Evolutionary conservation across 768 basidiomycete genomes (phyloP), one percentile per base, ranked within the genome.

Genomic region (Cytidiella melzeri): DNA sequence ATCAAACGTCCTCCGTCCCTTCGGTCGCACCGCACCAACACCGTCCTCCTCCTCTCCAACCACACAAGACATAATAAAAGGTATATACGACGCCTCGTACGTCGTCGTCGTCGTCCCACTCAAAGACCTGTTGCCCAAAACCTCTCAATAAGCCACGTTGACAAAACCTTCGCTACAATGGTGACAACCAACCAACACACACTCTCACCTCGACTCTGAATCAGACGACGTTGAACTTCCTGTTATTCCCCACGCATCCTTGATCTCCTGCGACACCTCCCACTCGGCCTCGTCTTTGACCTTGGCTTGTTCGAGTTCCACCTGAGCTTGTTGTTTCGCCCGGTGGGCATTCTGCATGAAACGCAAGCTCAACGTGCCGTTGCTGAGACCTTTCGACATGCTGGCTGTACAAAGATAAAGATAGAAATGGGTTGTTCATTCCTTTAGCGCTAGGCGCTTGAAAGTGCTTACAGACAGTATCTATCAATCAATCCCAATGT

Each of bases 321-420:
- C 73, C 49, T 71, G 70, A 21, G 75, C 69, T 13, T 75, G 59
- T 12, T 76, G 70, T 52, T 81, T 79, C 19, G 75, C 69, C 1
- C 77, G 73, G 2, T 78, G 75, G 0, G 83, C 79, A 65, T 83
- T 83, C 62, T 83, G 84, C 84, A 86, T 86, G 61, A 86, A 86
- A 2, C 77, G 76, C 39, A 87, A 71, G 56, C 78, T 76, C 7
- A 85, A 69, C 0, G 83, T 84, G 24, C 81, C 74, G 23, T 72
- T 75, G 63, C 84, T 86, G 30, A 86, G 70, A 2, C 73, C 70
- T 63, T 80, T 83, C 4, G 53, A 54, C 53, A 54, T 54, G 19
- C 23, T 54, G 41, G 13, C 9, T 50, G 19, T 15, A 41, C 43
- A 7, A 9, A 15, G 9, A 30, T 6, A 19, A 43, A n/a, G n/a